Evolutionary conservation across 2,329 filamentous ascomycete genomes (phyloP), one percentile per base, ranked within the genome.

Genomic region (Fusarium bulbicola): DNA sequence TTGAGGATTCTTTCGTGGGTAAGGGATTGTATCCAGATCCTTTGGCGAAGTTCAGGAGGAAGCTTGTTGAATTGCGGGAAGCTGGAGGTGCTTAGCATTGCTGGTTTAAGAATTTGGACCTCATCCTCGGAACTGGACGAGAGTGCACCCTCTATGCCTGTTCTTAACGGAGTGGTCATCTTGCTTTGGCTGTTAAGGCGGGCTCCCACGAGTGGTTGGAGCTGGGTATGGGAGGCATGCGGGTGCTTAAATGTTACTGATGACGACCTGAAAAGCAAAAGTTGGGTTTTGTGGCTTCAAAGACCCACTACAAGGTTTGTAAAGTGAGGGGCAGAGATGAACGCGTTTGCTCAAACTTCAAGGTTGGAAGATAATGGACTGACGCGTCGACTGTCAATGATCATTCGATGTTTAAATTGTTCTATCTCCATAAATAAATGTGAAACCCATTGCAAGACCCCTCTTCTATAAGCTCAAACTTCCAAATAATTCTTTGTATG

Each of bases 391-490:
- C 32, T 7, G 13, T 21, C 18, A 26, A 36, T 36, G n/a, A 26
- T 20, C 3, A 21, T 36, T 12, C 4, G 9, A 36, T 12, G 15
- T 26, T 52, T 36, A 26, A 36, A 36, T 36, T 26, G 5, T 36
- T 36, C n/a, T 26, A 36, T 11, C 13, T 26, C 3, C 9, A 3
- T 21, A 9, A 12, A 12, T 52, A 21, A 6, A 26, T 36, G 10
- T 26, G 9, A 15, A 52, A 12, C 0, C 2, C 13, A 7, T 26
- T 6, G 3, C 3, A 36, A 36, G 2, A 7, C n/a, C 21, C 49
- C 12, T 15, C 18, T 21, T 36, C 16, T 36, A 21, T 52, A 21
- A 36, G 5, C 49, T 36, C 9, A 52, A 50, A 52, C 32, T 26
- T 36, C 13, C 14, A 20, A 15, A 15, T 20, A 15, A 21, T 6